Evolutionary conservation across 2,329 filamentous ascomycete species (phyloP).

Genomic region (Hymenoscyphus salicellus): DNA sequence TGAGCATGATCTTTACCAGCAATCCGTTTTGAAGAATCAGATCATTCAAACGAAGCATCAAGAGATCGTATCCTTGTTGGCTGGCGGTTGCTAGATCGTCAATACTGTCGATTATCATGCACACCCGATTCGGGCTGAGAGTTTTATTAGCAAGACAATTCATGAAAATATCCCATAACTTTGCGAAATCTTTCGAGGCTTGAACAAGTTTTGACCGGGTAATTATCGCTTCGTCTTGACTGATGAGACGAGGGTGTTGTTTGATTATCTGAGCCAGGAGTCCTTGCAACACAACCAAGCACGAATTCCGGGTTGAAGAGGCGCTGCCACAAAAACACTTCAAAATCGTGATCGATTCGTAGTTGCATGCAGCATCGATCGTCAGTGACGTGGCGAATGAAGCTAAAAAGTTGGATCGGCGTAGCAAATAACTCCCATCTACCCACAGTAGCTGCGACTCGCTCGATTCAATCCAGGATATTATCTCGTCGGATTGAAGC

Average conservation of each 20-base stretch:
- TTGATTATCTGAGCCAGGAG: neutral
- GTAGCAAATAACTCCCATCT: neutral
- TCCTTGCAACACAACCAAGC: neutral
- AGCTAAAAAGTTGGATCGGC: neutral
- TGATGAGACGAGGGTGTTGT: neutral
- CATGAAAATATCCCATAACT: neutral
- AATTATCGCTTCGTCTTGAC: neutral
- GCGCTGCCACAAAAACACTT: neutral
- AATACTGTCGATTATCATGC: slow-evolving; percentile 8
- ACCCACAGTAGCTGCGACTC: slow-evolving; percentile 1
- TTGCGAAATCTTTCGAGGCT: neutral
- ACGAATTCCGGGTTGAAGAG: neutral
- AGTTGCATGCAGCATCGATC: slow-evolving; percentile 1
- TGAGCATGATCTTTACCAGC: neutral
- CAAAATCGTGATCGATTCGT: neutral
- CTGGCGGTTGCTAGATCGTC: neutral
- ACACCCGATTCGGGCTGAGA: neutral
- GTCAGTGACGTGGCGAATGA: slow-evolving; percentile 5
- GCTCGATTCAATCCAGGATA: slow-evolving; percentile 1
- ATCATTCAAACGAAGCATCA: neutral
- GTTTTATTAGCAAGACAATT: neutral
- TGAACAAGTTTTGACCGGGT: neutral
- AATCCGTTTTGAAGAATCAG: neutral
- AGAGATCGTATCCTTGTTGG: neutral
- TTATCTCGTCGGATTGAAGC: neutral